These are phyloP conservation scores for Eutypa lata DNA, from an alignment of 2,329 filamentous ascomycete species.

Conservation along the genomic window DNA sequence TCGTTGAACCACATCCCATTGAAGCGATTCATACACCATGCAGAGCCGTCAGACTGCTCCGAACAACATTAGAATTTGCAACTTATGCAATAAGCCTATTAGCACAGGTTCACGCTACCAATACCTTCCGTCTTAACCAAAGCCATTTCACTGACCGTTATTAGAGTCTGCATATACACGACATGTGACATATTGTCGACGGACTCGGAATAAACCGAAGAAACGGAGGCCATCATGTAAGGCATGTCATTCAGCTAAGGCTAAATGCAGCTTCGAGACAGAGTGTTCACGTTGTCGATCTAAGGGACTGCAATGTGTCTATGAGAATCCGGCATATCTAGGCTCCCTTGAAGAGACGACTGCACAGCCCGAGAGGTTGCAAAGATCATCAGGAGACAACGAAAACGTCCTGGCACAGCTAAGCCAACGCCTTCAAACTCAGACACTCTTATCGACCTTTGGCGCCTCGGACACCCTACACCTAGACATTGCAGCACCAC, in stretches of 20 bases:
- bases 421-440: not conserved
- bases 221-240: conserved; percentile 23
- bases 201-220: conserved; percentile 13
- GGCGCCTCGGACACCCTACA: conserved; percentile 7
- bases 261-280: conserved; percentile 22
- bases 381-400: not conserved
- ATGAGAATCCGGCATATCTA: conserved; percentile 11
- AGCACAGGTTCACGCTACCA: conserved; percentile 13
- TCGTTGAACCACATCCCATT: too few species aligned
- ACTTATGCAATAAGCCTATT: conserved; percentile 23
- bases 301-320: conserved; percentile 19
- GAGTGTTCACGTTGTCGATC: conserved; percentile 18
- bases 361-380: not conserved
- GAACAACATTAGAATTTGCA: conserved; percentile 15
- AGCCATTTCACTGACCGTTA: not conserved
- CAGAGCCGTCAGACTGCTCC: not conserved
- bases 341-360: not conserved
- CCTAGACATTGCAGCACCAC: conserved; percentile 9
- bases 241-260: conserved; percentile 21
- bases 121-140: not conserved
- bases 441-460: not conserved
- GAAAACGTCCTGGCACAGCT: not conserved
- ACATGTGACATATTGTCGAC: conserved; percentile 22
- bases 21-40: not conserved
- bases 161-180: conserved; percentile 21